These are phyloP conservation scores for Cydonia oblonga DNA, from an alignment of 331 rosid species.

Conservation along the genomic window DNA sequence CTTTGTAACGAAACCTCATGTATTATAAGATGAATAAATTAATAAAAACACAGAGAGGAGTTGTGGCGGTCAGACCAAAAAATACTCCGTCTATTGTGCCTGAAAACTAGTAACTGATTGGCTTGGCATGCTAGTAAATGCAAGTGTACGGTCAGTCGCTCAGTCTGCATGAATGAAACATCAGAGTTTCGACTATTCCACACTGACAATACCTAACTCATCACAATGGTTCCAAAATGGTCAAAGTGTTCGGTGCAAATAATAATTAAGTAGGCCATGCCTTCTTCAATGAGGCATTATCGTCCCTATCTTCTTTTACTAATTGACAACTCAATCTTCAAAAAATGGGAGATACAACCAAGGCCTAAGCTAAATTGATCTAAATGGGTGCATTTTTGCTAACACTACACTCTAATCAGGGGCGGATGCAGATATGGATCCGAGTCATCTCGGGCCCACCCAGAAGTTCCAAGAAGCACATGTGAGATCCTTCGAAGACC, in stretches of 20 bases:
- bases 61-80: too few relatives aligned
- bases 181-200: neutral
- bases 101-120: neutral
- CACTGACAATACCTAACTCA: neutral
- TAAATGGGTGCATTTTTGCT: too few relatives aligned
- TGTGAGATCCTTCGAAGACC: too few relatives aligned
- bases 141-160: neutral
- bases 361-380: neutral
- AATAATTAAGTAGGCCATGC: neutral
- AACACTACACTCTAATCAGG: too few relatives aligned
- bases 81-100: neutral
- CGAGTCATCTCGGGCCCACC: too few relatives aligned
- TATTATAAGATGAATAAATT: neutral
- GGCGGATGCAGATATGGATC: too few relatives aligned
- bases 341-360: neutral
- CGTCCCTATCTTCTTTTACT: neutral
- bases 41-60: neutral
- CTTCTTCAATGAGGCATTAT: neutral
- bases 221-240: constrained; percentile 4
- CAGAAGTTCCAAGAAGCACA: too few relatives aligned
- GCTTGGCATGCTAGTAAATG: neutral
- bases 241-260: neutral
- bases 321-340: constrained; percentile 8
- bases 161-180: constrained; percentile 1
- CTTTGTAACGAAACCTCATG: neutral